Conservation (phyloP, 108 stramenopile genomes). For the Cyclotella atomus region DNA sequence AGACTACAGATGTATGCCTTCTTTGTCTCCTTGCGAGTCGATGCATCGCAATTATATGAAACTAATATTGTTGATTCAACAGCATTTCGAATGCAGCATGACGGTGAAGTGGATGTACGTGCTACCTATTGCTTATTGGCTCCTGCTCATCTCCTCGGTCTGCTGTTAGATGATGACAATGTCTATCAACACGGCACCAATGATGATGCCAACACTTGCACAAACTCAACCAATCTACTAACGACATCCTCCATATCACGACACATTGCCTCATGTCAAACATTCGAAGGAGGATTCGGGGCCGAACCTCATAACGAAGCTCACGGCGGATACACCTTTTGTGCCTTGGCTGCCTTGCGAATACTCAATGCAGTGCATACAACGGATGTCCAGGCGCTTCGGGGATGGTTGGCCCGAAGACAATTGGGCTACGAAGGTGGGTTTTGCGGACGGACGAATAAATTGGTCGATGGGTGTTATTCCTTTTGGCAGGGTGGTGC, state of each 20-base stretch:
- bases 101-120: constrained; percentile 97
- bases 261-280: constrained; percentile 86
- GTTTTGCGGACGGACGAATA: constrained; percentile 96
- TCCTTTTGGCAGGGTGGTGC: constrained; percentile 98
- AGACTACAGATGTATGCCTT: constrained; percentile 69
- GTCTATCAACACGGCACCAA: not conserved
- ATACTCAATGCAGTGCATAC: constrained; percentile 43
- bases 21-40: constrained; percentile 59
- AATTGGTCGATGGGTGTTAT: constrained; percentile 99
- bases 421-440: constrained; percentile 96
- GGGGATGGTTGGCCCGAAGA: constrained; percentile 82
- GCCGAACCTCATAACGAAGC: constrained; percentile 96
- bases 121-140: constrained; percentile 92
- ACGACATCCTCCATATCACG: constrained; percentile 19
- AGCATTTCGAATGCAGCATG: constrained; percentile 94
- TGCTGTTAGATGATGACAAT: constrained; percentile 10
- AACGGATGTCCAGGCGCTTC: constrained; percentile 67
- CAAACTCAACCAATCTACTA: constrained; percentile 24
- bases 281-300: constrained; percentile 97
- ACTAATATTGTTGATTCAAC: constrained; percentile 3
- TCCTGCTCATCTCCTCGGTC: constrained; percentile 44
- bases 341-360: constrained; percentile 88
- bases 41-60: constrained; percentile 1
- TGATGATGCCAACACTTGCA: not conserved
- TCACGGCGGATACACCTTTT: constrained; percentile 99